Conservation (phyloP, 805 yeast species). For the Wickerhamomyces queroliae region DNA sequence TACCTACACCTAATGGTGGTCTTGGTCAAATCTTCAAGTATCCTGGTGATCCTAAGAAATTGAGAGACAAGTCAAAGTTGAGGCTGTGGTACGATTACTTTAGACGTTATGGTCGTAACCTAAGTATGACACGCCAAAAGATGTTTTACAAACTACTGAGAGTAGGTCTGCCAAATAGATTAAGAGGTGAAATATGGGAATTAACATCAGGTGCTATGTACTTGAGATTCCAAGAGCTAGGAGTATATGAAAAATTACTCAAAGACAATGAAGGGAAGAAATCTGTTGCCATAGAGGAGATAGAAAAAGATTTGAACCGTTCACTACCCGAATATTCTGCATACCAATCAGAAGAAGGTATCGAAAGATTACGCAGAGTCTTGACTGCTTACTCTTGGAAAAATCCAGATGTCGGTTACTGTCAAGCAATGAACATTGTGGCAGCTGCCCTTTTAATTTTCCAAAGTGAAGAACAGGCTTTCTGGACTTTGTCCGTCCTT, state of each 20-base stretch:
- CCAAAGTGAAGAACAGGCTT: slow-evolving; percentile 96
- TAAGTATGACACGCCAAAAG: slow-evolving; percentile 67
- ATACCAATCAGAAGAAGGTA: slow-evolving; percentile 83
- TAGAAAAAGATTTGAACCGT: slow-evolving; percentile 91
- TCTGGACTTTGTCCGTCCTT: slow-evolving; percentile 78
- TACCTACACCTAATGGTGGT: slow-evolving; percentile 71
- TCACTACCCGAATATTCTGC: slow-evolving; percentile 96
- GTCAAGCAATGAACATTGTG: slow-evolving; percentile 98
- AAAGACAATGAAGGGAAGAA: slow-evolving; percentile 54
- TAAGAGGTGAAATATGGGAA: slow-evolving; percentile 97
- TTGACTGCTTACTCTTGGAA: slow-evolving; percentile 95
- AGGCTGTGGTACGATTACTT: slow-evolving; percentile 93
- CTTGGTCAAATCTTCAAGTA: slow-evolving; percentile 78
- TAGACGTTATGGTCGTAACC: slow-evolving; percentile 75
- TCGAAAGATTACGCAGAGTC: slow-evolving; percentile 76
- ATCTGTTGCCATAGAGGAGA: slow-evolving; percentile 90
- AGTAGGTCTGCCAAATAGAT: slow-evolving; percentile 89
- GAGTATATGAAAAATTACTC: slow-evolving; percentile 53
- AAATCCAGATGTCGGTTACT: slow-evolving; percentile 94
- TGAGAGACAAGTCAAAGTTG: slow-evolving; percentile 79
- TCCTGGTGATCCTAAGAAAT: slow-evolving; percentile 81
- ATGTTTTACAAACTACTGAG: slow-evolving; percentile 78
- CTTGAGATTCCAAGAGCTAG: slow-evolving; percentile 54
- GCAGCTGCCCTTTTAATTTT: slow-evolving; percentile 72
- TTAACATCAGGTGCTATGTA: slow-evolving; percentile 82